Percentiles rank a stretch among this genome's conserved stretches.
These are phyloP conservation scores for Boletellus sp. DNA, from an alignment of 1,284 basidiomycete genomes.

Conservation along the genomic window DNA sequence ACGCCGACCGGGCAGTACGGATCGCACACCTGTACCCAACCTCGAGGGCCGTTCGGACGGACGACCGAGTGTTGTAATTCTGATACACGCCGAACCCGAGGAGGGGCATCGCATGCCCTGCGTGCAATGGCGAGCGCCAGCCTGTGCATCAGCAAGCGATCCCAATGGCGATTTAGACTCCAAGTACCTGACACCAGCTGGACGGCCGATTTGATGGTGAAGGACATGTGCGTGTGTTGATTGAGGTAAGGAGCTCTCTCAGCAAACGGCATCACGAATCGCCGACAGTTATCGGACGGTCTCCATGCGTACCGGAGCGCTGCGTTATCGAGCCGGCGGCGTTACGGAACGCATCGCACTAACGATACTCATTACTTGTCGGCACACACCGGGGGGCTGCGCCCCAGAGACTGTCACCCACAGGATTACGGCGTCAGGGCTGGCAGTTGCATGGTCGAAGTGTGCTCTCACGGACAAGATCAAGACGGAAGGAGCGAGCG, in stretches of 20 bases:
- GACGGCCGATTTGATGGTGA: conserved; percentile 32
- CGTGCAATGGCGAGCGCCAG: background rate
- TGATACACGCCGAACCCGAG: conserved; percentile 83
- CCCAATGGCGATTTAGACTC: conserved; percentile 4
- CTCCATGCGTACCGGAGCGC: conserved; percentile 1
- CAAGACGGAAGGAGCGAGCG: background rate
- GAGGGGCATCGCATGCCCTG: conserved; percentile 63
- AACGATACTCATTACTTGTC: background rate
- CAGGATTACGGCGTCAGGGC: background rate
- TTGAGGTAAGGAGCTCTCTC: conserved; percentile 15
- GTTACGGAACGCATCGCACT: conserved; percentile 14
- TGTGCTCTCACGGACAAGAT: conserved; percentile 8
- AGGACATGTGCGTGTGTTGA: conserved; percentile 18
- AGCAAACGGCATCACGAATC: no score
- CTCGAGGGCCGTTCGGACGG: conserved; percentile 65
- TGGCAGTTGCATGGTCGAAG: conserved; percentile 3
- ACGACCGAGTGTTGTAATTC: conserved; percentile 55
- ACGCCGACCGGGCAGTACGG: no score
- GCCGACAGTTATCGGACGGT: no score
- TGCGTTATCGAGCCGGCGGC: background rate
- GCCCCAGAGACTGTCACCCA: background rate
- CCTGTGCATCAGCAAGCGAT: conserved; percentile 3
- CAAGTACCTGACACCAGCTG: conserved; percentile 39
- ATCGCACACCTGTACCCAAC: conserved; percentile 64
- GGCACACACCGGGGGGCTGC: background rate